phyloP scores from a whole-genome alignment of 225 moss, liverwort and hornwort genomes.

The Bryum argenteum region DNA sequence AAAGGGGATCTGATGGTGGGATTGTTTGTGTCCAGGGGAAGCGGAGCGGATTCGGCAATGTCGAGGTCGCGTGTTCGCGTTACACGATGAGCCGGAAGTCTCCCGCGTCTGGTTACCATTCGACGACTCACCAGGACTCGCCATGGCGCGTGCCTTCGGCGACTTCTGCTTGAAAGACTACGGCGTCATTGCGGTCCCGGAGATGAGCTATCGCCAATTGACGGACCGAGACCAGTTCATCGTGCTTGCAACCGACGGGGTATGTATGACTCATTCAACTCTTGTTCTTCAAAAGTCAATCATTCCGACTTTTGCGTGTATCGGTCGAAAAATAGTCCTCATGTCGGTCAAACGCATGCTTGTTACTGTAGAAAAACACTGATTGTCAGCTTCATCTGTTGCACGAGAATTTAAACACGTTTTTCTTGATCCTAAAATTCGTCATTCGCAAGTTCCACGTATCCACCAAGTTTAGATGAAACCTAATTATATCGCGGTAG shows the following conservation, averaged over 20 bases:
- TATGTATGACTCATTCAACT: conserved; percentile 12
- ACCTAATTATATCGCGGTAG: no score
- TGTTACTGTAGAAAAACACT: no score
- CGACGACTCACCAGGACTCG: conserved; percentile 60
- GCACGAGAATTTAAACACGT: no score
- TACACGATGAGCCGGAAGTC: conserved; percentile 64
- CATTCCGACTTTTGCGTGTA: no score
- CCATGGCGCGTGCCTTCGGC: conserved; percentile 63
- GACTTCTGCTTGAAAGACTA: conserved; percentile 63
- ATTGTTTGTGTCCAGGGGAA: conserved; percentile 36
- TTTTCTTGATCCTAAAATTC: no score
- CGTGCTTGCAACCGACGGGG: conserved; percentile 62
- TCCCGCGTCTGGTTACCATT: conserved; percentile 60
- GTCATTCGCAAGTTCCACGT: no score
- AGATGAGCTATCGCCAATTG: conserved; percentile 57
- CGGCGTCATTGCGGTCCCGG: conserved; percentile 60
- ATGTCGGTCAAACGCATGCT: no score
- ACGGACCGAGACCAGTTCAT: conserved; percentile 56
- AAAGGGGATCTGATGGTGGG: neutral
- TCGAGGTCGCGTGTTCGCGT: conserved; percentile 56
- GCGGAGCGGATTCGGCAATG: conserved; percentile 60
- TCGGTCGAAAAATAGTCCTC: no score
- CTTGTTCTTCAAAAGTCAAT: neutral
- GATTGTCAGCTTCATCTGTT: no score
- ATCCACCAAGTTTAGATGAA: no score